Conservation (phyloP, 352 stramenopile genomes). For the Peronosclerospora sorghi region DNA sequence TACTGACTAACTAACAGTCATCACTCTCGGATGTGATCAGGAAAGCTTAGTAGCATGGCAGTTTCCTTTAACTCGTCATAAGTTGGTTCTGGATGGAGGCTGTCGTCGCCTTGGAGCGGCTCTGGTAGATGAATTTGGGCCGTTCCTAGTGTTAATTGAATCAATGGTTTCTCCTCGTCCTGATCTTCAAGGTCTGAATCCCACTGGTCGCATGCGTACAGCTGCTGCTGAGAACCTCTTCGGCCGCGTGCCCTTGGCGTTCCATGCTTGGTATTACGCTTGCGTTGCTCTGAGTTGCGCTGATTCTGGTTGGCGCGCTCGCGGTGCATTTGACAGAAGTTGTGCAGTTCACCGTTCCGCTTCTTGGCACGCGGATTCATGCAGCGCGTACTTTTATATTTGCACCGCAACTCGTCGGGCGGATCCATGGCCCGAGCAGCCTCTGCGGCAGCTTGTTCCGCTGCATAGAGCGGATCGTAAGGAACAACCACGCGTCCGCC, state of each 20-base stretch:
- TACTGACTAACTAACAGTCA: background rate
- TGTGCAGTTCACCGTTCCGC: slow-evolving; percentile 37
- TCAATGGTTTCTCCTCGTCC: slow-evolving; percentile 2
- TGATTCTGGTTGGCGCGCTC: slow-evolving; percentile 58
- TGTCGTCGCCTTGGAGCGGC: slow-evolving; percentile 17
- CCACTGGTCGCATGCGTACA: slow-evolving; percentile 1
- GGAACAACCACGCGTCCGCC: slow-evolving; percentile 18
- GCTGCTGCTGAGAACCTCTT: background rate
- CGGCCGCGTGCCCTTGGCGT: slow-evolving; percentile 1
- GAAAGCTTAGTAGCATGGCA: slow-evolving; percentile 21
- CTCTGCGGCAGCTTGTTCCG: slow-evolving; percentile 7
- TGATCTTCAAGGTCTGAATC: background rate
- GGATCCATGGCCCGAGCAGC: slow-evolving; percentile 10
- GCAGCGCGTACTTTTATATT: slow-evolving; percentile 40
- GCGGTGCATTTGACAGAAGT: slow-evolving; percentile 38
- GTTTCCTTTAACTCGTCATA: slow-evolving; percentile 27
- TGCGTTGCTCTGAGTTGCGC: slow-evolving; percentile 52
- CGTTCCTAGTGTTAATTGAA: background rate
- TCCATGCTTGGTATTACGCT: slow-evolving; percentile 14
- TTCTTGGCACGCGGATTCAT: slow-evolving; percentile 30
- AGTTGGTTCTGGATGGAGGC: slow-evolving; percentile 13
- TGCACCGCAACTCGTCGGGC: slow-evolving; percentile 24
- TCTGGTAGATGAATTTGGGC: slow-evolving; percentile 17
- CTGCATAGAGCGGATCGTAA: slow-evolving; percentile 15
- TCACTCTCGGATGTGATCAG: slow-evolving; percentile 15